These are phyloP conservation scores for Lenwebbia sp. DNA, from an alignment of 345 rosid species.

Conservation along the genomic window DNA sequence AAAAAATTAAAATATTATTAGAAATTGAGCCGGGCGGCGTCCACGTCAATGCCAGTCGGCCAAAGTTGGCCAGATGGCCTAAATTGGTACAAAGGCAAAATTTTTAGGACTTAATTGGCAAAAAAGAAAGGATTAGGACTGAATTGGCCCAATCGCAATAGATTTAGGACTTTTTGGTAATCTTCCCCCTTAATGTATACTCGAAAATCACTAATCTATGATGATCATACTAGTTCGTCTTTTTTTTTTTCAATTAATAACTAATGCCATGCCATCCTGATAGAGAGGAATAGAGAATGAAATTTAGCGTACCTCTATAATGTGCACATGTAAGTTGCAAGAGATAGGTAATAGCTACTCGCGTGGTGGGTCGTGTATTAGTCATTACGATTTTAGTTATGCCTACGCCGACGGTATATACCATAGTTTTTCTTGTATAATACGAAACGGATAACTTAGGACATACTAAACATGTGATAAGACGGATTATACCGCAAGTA, in stretches of 20 bases:
- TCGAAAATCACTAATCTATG: neutral
- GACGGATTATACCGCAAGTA: too few species aligned
- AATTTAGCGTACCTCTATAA: neutral
- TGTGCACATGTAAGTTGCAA: neutral
- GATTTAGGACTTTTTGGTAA: too few species aligned
- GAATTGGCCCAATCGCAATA: too few species aligned
- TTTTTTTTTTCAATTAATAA: neutral
- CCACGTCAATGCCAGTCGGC: too few species aligned
- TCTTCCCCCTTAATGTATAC: neutral
- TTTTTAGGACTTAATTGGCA: too few species aligned
- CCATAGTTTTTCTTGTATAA: neutral
- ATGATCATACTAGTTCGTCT: neutral
- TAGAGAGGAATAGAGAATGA: neutral
- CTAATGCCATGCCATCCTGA: accelerated
- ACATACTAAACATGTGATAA: too few species aligned
- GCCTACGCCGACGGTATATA: neutral
- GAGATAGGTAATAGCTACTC: neutral
- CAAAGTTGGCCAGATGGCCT: too few species aligned
- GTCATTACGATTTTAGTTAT: neutral
- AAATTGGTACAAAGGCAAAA: too few species aligned
- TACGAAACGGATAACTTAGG: too few species aligned
- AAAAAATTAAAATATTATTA: too few species aligned
- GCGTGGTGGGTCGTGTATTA: neutral
- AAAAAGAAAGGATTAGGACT: too few species aligned
- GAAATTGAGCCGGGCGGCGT: too few species aligned